Base-by-base conservation (phyloP, 2,329 filamentous ascomycete genomes). In the Thermochaetoides dissita region DNA sequence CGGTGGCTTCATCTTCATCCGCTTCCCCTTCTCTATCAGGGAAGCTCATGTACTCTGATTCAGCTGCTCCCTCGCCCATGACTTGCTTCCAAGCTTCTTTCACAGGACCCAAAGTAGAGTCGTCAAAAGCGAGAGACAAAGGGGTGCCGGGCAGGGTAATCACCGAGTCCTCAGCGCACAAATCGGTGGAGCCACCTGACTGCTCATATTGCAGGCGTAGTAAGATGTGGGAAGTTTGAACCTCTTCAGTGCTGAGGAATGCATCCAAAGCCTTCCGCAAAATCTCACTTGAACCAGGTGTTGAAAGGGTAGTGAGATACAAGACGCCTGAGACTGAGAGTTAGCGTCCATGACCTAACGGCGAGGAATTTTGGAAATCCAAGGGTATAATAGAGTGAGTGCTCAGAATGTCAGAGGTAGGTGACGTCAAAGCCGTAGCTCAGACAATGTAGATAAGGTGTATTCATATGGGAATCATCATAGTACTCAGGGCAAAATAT, bases 381-480 rank as follows among this genome's bases (percentile, higher is more conserved):
- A 24, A 24, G 3, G 17, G 17, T 24, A 24, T 5, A 5, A 24
- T 24, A 24, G 3, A 24, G 3, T 24, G 17, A 24, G 17, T 24
- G 5, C 17, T 93, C 86, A 94, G 86, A 67, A 80, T 85, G 79
- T 89, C 80, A 89, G 82, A 87, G 77, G 74, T 74, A 70, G 70
- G 71, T 73, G 73, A 91, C 87, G 79, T 93, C 88, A 94, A 81
- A 57, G 67, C 66, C 73, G 72, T 63, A 67, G 46, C 82, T 94
- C 89, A 88, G 89, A 84, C 87, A 96, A 96, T 95, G 89, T 96
- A 95, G 89, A 95, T 96, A 96, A 96, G 88, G 17, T 24, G 17
- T 88, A 85, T 91, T 93, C 73, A 64, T 69, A 65, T 63, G 65
- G 74, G 65, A 64, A 71, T 94, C 88, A 96, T 95, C 89, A 87